phyloP scores from a whole-genome alignment of 352 stramenopile species.

The Phytophthora europaea region DNA sequence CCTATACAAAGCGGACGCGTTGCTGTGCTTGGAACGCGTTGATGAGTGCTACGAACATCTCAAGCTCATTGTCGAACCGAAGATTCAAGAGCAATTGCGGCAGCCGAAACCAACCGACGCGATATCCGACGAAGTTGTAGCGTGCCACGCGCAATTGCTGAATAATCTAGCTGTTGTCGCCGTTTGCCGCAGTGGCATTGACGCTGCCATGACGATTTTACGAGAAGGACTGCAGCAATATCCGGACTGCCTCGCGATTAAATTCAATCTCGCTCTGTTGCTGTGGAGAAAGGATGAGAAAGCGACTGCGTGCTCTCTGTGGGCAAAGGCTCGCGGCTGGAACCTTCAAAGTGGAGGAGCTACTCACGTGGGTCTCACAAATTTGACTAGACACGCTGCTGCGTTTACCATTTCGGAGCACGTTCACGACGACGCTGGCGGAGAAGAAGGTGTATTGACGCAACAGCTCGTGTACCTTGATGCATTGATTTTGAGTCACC shows the following conservation, averaged over 20 bases:
- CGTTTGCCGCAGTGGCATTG: slow-evolving; percentile 49
- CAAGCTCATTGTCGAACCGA: slow-evolving; percentile 39
- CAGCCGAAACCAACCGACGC: neutral
- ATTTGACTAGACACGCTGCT: slow-evolving; percentile 28
- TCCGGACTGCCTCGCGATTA: slow-evolving; percentile 49
- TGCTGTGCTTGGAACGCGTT: slow-evolving; percentile 81
- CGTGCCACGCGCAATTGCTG: slow-evolving; percentile 66
- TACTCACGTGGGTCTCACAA: neutral
- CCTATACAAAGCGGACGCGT: slow-evolving; percentile 79
- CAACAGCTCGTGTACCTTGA: slow-evolving; percentile 76
- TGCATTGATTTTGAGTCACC: slow-evolving; percentile 66
- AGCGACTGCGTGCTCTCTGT: slow-evolving; percentile 64
- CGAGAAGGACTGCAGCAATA: slow-evolving; percentile 53
- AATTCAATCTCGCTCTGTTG: slow-evolving; percentile 84
- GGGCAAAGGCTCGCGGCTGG: slow-evolving; percentile 75
- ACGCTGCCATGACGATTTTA: slow-evolving; percentile 58
- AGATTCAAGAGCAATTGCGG: slow-evolving; percentile 27
- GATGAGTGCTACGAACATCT: slow-evolving; percentile 65
- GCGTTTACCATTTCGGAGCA: slow-evolving; percentile 52
- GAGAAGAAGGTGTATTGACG: slow-evolving; percentile 39
- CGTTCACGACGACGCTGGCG: slow-evolving; percentile 42
- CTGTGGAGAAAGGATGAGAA: slow-evolving; percentile 69
- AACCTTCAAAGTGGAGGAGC: slow-evolving; percentile 15
- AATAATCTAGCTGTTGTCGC: slow-evolving; percentile 80
- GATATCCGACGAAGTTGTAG: slow-evolving; percentile 36